Percentiles rank a stretch among this genome's conserved stretches.
These are phyloP conservation scores for Alternaria incomplexa DNA, from an alignment of 2,329 filamentous ascomycete genomes.

Conservation along the genomic window DNA sequence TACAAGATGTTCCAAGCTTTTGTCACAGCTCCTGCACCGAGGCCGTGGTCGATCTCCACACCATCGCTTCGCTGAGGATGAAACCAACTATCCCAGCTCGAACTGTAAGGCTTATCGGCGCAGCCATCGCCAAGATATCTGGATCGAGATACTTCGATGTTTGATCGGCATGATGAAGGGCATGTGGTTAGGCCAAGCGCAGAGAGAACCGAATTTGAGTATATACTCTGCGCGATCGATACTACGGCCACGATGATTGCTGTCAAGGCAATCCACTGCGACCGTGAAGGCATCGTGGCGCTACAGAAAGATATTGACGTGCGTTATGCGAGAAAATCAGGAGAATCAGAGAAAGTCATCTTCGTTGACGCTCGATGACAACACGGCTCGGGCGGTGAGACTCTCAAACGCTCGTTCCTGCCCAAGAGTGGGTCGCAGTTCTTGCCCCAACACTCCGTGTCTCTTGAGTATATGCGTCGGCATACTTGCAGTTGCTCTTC, in stretches of 20 bases:
- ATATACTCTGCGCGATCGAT: background rate
- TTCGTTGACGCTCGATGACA: conserved; percentile 8
- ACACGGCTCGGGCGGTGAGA: conserved; percentile 6
- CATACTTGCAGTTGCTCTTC: conserved; percentile 8
- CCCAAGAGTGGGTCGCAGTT: conserved; percentile 4
- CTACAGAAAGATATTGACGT: background rate
- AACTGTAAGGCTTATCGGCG: conserved; percentile 38
- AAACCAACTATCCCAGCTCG: conserved; percentile 45
- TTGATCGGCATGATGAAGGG: background rate
- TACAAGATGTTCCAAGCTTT: conserved; percentile 58
- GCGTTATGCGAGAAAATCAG: background rate
- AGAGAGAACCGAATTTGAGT: background rate
- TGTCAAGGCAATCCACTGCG: background rate
- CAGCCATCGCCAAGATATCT: conserved; percentile 34
- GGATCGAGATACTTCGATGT: conserved; percentile 7
- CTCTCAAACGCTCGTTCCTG: conserved; percentile 4
- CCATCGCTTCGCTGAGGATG: conserved; percentile 35
- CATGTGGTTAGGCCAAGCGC: conserved; percentile 1
- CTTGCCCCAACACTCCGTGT: background rate
- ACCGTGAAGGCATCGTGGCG: conserved; percentile 4
- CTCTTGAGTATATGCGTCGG: conserved; percentile 12
- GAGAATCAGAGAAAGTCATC: background rate
- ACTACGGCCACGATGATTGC: conserved; percentile 8
- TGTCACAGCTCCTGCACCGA: conserved; percentile 35
- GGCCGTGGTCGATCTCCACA: conserved; percentile 4